Base-by-base conservation (phyloP, 257 asterid genomes). In the Pogostemon cablin region DNA sequence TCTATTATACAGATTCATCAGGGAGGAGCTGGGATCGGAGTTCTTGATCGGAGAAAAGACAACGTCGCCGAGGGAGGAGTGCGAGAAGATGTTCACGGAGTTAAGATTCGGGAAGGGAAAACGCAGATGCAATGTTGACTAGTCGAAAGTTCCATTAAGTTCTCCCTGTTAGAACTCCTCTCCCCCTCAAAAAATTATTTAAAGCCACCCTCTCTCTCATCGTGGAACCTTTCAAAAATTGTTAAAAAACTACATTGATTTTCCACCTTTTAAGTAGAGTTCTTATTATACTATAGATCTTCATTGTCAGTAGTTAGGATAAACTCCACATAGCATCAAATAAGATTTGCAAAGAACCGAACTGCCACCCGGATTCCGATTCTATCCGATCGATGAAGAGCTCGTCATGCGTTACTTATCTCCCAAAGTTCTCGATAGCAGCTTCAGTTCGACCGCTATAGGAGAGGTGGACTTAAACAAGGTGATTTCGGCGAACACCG, bases 331-430 rank as follows among this genome's bases (percentile, higher is more conserved):
- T 9, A 38, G 34, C 10, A 67, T 44, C 54, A 4, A 7, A 10
- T 38, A 25, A 12, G 52, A 46, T 15, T 48, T 55, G 46, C 5
- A 68, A 20, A 57, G 37, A 61, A 77, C 75, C 7, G 79, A 73
- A 49, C 46, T 88, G 71, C 95, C 90, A 25, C 95, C 95, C 0
- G 95, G 95, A 59, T 88, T 86, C 38, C 84, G 91, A 3, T 88
- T 88, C 62, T 91, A 88, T 42, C 95, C 95, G 0, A 77, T 90
- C 0, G 95, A 86, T 9, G 95, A 86, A 72, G 91, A 88, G 81
- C 95, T 88, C 9, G 78, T 88, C 34, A 80, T 84, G 38, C 83
- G 82, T 66, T 88, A 88, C 73, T 69, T 88, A 40, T 75, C 84
- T 25, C 88, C 86, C 0, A 88, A 84, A 75, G 81, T 76, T 15